Conservation (phyloP, 2,329 filamentous ascomycete species). For the Nigrograna mackinnonii region DNA sequence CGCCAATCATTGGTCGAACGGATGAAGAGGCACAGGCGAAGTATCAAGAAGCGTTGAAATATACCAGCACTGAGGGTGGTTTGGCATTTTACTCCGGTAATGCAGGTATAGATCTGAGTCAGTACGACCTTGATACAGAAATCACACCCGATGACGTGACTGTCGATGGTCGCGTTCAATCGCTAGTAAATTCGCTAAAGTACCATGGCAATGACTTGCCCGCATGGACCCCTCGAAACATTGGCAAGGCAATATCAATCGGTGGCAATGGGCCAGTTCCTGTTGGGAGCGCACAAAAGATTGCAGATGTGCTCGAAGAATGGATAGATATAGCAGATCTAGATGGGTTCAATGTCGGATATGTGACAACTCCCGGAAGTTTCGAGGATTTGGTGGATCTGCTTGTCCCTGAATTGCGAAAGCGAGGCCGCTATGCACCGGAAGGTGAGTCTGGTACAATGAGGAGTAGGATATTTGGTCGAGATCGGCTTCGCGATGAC, state of each 20-base stretch:
- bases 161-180: conserved; percentile 8
- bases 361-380: conserved; percentile 8
- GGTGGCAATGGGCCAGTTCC: conserved; percentile 66
- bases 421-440: conserved; percentile 7
- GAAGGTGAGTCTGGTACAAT: conserved; percentile 2
- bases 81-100: conserved; percentile 71
- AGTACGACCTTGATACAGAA: conserved; percentile 63
- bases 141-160: conserved; percentile 30
- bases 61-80: conserved; percentile 66
- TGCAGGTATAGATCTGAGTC: conserved; percentile 65
- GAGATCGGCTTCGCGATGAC: conserved; percentile 7
- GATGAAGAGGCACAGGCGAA: conserved; percentile 67
- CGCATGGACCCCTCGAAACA: conserved; percentile 11
- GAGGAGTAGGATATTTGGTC: conserved; percentile 5
- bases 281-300: conserved; percentile 63
- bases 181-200: conserved; percentile 7
- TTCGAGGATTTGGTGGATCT: conserved; percentile 11
- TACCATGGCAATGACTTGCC: conserved; percentile 8
- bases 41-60: conserved; percentile 60
- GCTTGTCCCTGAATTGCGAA: conserved; percentile 6
- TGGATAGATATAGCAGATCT: conserved; percentile 70
- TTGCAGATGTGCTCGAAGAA: conserved; percentile 66
- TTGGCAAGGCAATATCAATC: conserved; percentile 52
- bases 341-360: conserved; percentile 70
- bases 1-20: conserved; percentile 65